Percentiles rank a stretch among this genome's conserved stretches.
phyloP scores from a whole-genome alignment of 257 asterid genomes.

The Vinca minor region DNA sequence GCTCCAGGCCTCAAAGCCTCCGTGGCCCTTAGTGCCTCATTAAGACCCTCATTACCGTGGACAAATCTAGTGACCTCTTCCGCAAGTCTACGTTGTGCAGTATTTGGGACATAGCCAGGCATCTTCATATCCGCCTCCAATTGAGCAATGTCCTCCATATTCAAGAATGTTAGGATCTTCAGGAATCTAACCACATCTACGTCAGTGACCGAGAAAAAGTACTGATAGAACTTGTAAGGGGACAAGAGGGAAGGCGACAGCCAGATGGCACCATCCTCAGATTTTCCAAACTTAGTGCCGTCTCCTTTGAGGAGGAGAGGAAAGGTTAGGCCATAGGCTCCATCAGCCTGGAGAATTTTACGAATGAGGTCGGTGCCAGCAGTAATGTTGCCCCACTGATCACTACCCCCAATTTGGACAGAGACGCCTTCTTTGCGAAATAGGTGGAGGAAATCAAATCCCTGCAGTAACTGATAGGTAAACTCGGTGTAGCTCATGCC shows the following conservation, averaged over 20 bases:
- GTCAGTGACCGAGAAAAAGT: conserved; percentile 64
- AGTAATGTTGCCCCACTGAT: conserved; percentile 94
- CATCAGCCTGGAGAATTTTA: conserved; percentile 43
- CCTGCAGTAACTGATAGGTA: conserved; percentile 77
- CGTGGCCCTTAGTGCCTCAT: conserved; percentile 73
- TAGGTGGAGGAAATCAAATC: conserved; percentile 67
- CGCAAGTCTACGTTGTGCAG: conserved; percentile 78
- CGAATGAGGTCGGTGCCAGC: conserved; percentile 92
- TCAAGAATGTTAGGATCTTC: conserved; percentile 63
- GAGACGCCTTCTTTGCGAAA: conserved; percentile 51
- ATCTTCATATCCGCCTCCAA: conserved; percentile 49
- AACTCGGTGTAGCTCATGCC: conserved; percentile 94
- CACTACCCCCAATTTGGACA: conserved; percentile 90
- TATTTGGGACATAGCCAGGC: conserved; percentile 55
- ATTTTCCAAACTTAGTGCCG: conserved; percentile 89
- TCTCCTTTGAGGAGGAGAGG: conserved; percentile 89
- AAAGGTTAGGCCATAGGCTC: conserved; percentile 69
- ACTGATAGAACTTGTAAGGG: conserved; percentile 82
- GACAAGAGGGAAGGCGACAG: conserved; percentile 59
- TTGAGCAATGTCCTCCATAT: conserved; percentile 54
- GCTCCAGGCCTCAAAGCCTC: conserved; percentile 88
- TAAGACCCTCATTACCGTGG: conserved; percentile 74
- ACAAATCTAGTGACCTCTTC: conserved; percentile 94
- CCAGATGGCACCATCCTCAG: conserved; percentile 91
- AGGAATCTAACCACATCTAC: conserved; percentile 67